phyloP scores from a whole-genome alignment of 1,139 yeast species.

The Pichiaceae sp. region DNA sequence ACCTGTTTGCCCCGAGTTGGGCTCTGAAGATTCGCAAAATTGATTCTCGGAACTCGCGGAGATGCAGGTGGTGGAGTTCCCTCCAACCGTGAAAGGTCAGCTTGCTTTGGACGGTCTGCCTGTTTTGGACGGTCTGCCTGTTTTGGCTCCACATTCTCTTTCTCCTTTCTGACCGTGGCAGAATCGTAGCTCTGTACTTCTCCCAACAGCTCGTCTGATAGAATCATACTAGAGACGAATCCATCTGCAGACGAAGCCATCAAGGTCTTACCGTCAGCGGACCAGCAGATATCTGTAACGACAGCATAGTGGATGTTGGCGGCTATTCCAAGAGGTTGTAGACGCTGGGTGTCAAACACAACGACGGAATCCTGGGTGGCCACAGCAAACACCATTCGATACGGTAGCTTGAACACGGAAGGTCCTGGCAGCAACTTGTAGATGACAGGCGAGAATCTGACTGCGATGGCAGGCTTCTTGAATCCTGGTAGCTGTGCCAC shows the following conservation, averaged over 20 bases:
- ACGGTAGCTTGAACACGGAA: slow-evolving; percentile 48
- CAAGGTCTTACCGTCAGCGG: slow-evolving; percentile 61
- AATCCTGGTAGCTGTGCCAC: slow-evolving; percentile 73
- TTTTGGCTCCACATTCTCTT: slow-evolving; percentile 4
- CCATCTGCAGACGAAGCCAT: slow-evolving; percentile 91
- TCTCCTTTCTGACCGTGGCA: slow-evolving; percentile 4
- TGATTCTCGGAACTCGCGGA: too few relatives aligned
- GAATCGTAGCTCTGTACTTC: slow-evolving; percentile 12
- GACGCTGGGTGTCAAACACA: slow-evolving; percentile 69
- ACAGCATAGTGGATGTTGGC: slow-evolving; percentile 82
- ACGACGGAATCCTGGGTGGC: slow-evolving; percentile 88
- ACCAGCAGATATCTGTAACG: slow-evolving; percentile 84
- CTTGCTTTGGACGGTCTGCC: too few relatives aligned
- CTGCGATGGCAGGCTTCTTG: slow-evolving; percentile 75
- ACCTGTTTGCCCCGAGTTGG: too few relatives aligned
- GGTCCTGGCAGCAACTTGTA: slow-evolving; percentile 32
- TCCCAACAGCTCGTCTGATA: slow-evolving; percentile 18
- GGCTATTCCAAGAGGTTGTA: slow-evolving; percentile 63
- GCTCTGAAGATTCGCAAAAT: too few relatives aligned
- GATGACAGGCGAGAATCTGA: slow-evolving; percentile 63
- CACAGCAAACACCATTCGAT: slow-evolving; percentile 81
- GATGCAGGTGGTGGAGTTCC: too few relatives aligned
- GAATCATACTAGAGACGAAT: slow-evolving; percentile 68
- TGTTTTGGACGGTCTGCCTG: too few relatives aligned
- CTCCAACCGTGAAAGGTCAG: too few relatives aligned